Evolutionary conservation across 2,329 filamentous ascomycete genomes (phyloP).

Genomic region (Colletotrichum eremochloae): DNA sequence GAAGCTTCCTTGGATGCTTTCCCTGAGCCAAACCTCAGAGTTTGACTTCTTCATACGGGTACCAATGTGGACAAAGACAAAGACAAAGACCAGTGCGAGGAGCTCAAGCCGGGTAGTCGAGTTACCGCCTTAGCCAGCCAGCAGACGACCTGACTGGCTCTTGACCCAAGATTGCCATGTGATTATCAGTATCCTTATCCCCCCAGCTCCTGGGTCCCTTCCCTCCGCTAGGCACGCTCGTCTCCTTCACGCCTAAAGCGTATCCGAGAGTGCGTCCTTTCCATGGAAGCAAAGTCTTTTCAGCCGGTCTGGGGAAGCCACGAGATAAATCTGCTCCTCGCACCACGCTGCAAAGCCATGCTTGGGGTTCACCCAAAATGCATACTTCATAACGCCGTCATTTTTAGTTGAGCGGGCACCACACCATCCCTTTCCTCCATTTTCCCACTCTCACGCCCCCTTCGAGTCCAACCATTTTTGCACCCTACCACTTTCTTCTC

Average conservation of each 20-base stretch:
- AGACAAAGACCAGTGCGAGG: background rate
- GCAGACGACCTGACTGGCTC: background rate
- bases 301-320: constrained; percentile 10
- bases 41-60: constrained; percentile 1
- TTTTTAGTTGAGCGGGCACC: constrained; percentile 29
- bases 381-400: constrained; percentile 18
- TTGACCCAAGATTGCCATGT: background rate
- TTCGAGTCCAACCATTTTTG: constrained; percentile 3
- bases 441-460: constrained; percentile 5
- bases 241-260: background rate
- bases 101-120: constrained; percentile 1
- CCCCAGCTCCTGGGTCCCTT: background rate
- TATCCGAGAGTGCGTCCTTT: constrained; percentile 20
- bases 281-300: background rate
- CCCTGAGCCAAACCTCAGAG: constrained; percentile 13
- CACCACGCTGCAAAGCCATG: constrained; percentile 5
- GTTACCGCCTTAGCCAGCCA: background rate
- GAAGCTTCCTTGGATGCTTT: constrained; percentile 15
- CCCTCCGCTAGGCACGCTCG: background rate
- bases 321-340: constrained; percentile 2
- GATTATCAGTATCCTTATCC: constrained; percentile 8
- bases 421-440: constrained; percentile 25
- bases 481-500: constrained; percentile 16
- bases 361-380: background rate
- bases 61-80: background rate